A percentile compares a stretch with the other conserved stretches of the same genome.
Conservation (phyloP, 805 yeast genomes). For the Saturnispora bothae region DNA sequence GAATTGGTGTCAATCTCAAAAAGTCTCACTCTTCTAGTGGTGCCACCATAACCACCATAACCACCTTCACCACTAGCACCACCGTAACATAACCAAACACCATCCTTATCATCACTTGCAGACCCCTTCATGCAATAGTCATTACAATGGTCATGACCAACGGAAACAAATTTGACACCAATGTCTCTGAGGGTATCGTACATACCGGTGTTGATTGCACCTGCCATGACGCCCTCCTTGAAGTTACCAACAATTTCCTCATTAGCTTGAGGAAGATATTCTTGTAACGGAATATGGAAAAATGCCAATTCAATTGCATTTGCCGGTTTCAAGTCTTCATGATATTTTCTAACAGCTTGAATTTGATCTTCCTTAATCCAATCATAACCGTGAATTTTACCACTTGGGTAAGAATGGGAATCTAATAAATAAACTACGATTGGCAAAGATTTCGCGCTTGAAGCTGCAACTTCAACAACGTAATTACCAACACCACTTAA, state of each 20-base stretch:
- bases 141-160: constrained; percentile 95
- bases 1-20: constrained; percentile 51
- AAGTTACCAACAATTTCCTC: constrained; percentile 45
- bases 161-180: constrained; percentile 66
- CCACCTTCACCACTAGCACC: constrained; percentile 96
- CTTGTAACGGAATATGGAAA: constrained; percentile 91
- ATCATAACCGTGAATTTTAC: constrained; percentile 76
- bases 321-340: constrained; percentile 18
- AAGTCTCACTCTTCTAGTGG: constrained; percentile 65
- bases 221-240: constrained; percentile 74
- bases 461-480: constrained; percentile 40
- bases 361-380: constrained; percentile 43
- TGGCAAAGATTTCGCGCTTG: not conserved
- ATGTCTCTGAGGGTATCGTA: constrained; percentile 45
- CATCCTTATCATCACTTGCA: constrained; percentile 28
- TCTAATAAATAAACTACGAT: constrained; percentile 69
- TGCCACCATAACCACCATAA: constrained; percentile 87
- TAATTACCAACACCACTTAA: constrained; percentile 84
- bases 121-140: constrained; percentile 70
- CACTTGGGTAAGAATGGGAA: constrained; percentile 66
- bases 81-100: constrained; percentile 81
- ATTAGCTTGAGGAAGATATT: constrained; percentile 31
- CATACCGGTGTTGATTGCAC: constrained; percentile 59
- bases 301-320: constrained; percentile 67
- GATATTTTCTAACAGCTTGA: constrained; percentile 12